A percentile compares a stretch with the other conserved stretches of the same genome.
These are phyloP conservation scores for Cucurbita maxima DNA, from an alignment of 306 rosid genomes.

Conservation along the genomic window DNA sequence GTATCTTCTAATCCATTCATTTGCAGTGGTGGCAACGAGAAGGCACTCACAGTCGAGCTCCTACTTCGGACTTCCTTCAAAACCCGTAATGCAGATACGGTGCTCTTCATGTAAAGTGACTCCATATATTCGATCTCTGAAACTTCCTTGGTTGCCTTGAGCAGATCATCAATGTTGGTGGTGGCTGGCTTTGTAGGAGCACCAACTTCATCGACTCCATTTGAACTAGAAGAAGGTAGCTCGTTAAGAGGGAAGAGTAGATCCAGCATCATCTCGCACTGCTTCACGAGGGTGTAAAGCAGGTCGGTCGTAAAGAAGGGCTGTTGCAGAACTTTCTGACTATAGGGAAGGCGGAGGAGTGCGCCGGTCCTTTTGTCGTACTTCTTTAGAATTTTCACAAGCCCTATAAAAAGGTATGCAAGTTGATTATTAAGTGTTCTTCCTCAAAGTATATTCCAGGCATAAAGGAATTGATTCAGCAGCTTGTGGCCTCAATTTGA, in stretches of 20 bases:
- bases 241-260: conserved; percentile 44
- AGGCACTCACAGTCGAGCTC: conserved; percentile 78
- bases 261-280: conserved; percentile 84
- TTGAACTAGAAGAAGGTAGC: conserved; percentile 25
- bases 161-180: conserved; percentile 31
- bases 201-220: conserved; percentile 32
- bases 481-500: background rate
- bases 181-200: conserved; percentile 48
- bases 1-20: conserved; percentile 41
- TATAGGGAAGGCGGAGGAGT: conserved; percentile 89
- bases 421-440: background rate
- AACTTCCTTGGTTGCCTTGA: conserved; percentile 39
- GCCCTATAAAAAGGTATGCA: conserved; percentile 34
- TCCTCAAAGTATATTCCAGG: background rate
- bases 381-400: conserved; percentile 87
- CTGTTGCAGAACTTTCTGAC: conserved; percentile 80
- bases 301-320: conserved; percentile 91
- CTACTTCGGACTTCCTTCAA: conserved; percentile 78
- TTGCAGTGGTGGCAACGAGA: conserved; percentile 82
- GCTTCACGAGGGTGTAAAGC: conserved; percentile 89
- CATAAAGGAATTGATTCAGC: background rate
- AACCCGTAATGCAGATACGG: conserved; percentile 61
- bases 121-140: conserved; percentile 75
- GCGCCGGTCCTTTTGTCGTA: conserved; percentile 98
- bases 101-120: conserved; percentile 74